Percentiles rank a stretch among this genome's conserved stretches.
Evolutionary conservation across 805 yeast genomes (phyloP).

Genomic region (Tanozyma kutaoensis): DNA sequence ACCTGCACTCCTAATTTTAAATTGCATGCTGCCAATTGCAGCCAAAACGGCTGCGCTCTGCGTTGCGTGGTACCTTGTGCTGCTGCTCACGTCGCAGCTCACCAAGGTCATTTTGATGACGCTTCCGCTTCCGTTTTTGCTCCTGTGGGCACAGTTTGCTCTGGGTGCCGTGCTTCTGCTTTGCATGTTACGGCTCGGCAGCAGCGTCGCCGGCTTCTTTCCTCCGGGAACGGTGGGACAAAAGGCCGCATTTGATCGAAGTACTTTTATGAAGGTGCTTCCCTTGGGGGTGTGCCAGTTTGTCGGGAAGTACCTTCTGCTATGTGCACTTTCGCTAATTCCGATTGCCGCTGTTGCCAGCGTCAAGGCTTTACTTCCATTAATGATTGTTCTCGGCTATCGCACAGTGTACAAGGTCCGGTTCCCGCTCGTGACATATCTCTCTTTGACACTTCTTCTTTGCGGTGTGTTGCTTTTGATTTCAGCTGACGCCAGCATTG

Average conservation of each 20-base stretch:
- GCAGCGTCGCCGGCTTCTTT: no score
- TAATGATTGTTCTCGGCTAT: conserved; percentile 45
- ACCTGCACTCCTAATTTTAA: no score
- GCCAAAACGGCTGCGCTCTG: conserved; percentile 30
- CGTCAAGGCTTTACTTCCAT: conserved; percentile 54
- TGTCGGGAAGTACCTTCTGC: conserved; percentile 47
- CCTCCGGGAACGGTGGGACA: no score
- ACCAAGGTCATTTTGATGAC: conserved; percentile 41
- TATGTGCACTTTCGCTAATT: conserved; percentile 51
- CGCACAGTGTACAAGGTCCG: conserved; percentile 34
- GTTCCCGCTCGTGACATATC: conserved; percentile 36
- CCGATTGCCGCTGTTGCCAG: conserved; percentile 62
- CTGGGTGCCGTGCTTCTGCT: no score
- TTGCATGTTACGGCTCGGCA: no score
- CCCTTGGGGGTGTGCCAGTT: conserved; percentile 61
- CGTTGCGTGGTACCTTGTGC: conserved; percentile 45
- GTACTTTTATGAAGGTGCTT: no score
- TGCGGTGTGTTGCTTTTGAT: conserved; percentile 40
- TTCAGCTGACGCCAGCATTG: conserved; percentile 12
- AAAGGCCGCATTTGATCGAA: no score
- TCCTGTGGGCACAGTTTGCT: no score
- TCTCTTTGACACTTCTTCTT: conserved; percentile 38
- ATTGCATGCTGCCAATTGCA: no score
- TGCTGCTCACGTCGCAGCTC: conserved; percentile 52
- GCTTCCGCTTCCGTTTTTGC: no score